phyloP scores from a whole-genome alignment of 257 asterid species.

The Penstemon eatonii region DNA sequence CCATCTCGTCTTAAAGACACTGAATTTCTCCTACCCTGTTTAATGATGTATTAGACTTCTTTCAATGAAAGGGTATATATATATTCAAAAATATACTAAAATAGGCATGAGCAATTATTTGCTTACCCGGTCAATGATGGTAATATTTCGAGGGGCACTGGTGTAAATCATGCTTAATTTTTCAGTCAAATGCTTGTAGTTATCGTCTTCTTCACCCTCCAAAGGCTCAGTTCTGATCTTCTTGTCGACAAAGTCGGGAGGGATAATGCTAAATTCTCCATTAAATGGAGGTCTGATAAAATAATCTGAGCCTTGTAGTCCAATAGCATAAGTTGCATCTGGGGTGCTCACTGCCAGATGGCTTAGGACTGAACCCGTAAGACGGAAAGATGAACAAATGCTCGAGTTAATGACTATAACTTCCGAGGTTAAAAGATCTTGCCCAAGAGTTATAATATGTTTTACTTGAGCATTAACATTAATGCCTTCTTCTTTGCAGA shows the following conservation, averaged over 20 bases:
- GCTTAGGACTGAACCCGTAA: conserved; percentile 59
- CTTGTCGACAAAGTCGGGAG: conserved; percentile 41
- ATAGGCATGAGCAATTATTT: background rate
- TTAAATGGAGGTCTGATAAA: conserved; percentile 46
- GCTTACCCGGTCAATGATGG: conserved; percentile 73
- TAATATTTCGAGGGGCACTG: conserved; percentile 57
- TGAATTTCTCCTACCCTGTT: conserved; percentile 81
- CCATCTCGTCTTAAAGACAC: conserved; percentile 56
- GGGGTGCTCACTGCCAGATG: conserved; percentile 80
- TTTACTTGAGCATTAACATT: conserved; percentile 35
- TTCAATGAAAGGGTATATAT: no score
- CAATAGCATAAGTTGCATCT: conserved; percentile 68
- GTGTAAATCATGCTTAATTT: conserved; percentile 67
- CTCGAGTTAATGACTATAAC: conserved; percentile 42
- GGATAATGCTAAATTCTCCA: conserved; percentile 54
- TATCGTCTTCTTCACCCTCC: conserved; percentile 72
- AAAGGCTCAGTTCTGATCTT: background rate
- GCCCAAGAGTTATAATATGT: conserved; percentile 48
- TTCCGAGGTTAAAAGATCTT: conserved; percentile 54
- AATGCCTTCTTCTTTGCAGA: conserved; percentile 32
- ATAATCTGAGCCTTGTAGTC: conserved; percentile 70
- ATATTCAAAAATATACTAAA: background rate
- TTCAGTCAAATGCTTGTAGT: conserved; percentile 61
- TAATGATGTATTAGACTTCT: background rate
- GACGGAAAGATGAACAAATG: conserved; percentile 30